phyloP scores from a whole-genome alignment of 1,284 basidiomycete species.

The Sporisorium graminicola region DNA sequence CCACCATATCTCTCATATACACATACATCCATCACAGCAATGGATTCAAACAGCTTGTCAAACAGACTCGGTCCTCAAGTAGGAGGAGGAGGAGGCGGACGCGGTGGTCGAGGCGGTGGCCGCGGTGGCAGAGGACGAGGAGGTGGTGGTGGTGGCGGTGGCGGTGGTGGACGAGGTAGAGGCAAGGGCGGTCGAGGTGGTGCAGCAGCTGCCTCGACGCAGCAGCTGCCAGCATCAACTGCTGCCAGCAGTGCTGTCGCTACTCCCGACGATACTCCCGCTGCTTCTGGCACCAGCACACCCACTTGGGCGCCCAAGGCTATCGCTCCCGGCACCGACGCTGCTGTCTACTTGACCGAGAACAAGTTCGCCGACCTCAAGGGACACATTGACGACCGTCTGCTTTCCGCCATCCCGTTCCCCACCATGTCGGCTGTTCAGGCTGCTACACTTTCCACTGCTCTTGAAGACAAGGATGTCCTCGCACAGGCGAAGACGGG shows the following conservation, averaged over 20 bases:
- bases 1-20: background rate
- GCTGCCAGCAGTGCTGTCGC: constrained; percentile 71
- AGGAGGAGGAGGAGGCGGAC: constrained; percentile 16
- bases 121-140: constrained; percentile 26
- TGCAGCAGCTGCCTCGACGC: constrained; percentile 32
- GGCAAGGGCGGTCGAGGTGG: constrained; percentile 31
- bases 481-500: constrained; percentile 90
- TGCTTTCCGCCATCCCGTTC: constrained; percentile 67
- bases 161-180: constrained; percentile 34
- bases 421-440: constrained; percentile 72
- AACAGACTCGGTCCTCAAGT: constrained; percentile 30
- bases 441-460: constrained; percentile 72
- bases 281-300: constrained; percentile 26
- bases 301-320: constrained; percentile 30
- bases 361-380: constrained; percentile 45
- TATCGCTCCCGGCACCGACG: constrained; percentile 29
- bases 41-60: constrained; percentile 32
- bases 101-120: constrained; percentile 19
- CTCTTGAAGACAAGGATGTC: constrained; percentile 71
- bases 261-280: constrained; percentile 41
- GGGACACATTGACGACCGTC: constrained; percentile 52
- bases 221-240: constrained; percentile 55
- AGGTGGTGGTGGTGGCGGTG: constrained; percentile 26
- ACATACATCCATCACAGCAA: constrained; percentile 6
- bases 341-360: constrained; percentile 46